Evolutionary conservation across 768 basidiomycete species (phyloP), one percentile per base, ranked within the genome.

Genomic region (Leccinum barrowsii): DNA sequence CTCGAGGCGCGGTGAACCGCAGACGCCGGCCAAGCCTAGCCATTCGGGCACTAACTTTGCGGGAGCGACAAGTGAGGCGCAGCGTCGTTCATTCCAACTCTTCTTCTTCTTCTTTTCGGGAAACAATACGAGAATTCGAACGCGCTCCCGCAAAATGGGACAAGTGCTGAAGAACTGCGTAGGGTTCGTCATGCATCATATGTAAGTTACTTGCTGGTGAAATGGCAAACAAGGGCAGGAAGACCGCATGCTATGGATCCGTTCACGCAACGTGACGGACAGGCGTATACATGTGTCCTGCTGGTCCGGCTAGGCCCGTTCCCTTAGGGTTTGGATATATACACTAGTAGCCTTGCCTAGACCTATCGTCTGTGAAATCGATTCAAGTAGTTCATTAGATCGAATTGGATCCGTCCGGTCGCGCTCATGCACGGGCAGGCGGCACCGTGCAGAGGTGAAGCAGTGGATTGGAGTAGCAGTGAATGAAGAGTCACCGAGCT

Each of bases 371-470:
- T 22, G 56, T 54, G 56, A 42, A 47, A 37, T 24, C n/a, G 32
- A 26, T 5, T 44, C 11, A 19, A 5, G 42, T 44, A 12, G 11
- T 44, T 11, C 19, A 19, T 19, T 44, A 19, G 4, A 12, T 44
- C 42, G 19, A 19, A 47, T 15, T 46, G 56, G 63, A 59, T 68
- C 66, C 66, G 59, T 58, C 63, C 59, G 59, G 13, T 40, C 55
- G 6, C 50, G 58, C 54, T 56, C 63, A 50, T 60, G 60, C 50
- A 15, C 51, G 37, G 22, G 50, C 19, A 30, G 15, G 35, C 32
- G 50, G 42, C 4, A 11, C 40, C 37, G 37, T n/a, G n/a, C n/a
- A 42, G 40, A n/a, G 40, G n/a, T 19, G 40, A 40, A 40, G 12
- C 35, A 35, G 15, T 4, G 7, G 26, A 7, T 13, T 1, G 11